Base-by-base conservation (phyloP, 140 eudicot species). In the Eryngium alpinum region DNA sequence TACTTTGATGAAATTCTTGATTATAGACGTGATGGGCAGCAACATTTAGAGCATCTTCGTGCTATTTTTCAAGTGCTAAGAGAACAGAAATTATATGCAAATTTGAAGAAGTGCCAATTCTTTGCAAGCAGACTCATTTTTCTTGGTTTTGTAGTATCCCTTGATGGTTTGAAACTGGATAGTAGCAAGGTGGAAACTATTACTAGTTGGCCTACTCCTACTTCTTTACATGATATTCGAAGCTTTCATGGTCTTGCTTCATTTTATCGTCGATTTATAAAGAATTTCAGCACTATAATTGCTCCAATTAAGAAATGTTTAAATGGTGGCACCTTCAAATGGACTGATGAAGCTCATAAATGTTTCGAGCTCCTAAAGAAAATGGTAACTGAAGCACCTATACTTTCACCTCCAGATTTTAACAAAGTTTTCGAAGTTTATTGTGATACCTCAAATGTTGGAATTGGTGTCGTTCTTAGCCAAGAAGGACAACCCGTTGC, bases 161-260 rank as follows among this genome's bases (percentile, higher is more conserved):
- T 2, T 21, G 24, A 56, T 16, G 69, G 71, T 1, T 57, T 79
- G 10, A 25, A 49, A 0, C 32, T 79, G 56, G 87, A 84, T 65
- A 76, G 56, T 19, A 52, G 75, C 77, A 84, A 84, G 73, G 84
- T 79, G 3, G 78, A 79, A 6, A 81, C 83, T 31, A 80, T 80
- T 13, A 69, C 33, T 7, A 13, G 33, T 9, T 80, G 38, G 77
- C 77, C 77, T 10, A 53, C 60, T 3, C 82, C 77, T 1, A 22
- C 11, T 3, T 10, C 56, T 18, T 6, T 77, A 0, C 65, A 51
- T 7, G 85, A 83, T 5, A 49, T 78, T 5, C 19, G 79, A 2
- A 75, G 78, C 32, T 83, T 83, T 70, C 86, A 83, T 78, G 86
- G 86, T 1, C 44, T 83, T 14, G 86, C 79, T 3, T 78, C 83